Conservation (phyloP, 257 asterid genomes). For the Catharanthus roseus region DNA sequence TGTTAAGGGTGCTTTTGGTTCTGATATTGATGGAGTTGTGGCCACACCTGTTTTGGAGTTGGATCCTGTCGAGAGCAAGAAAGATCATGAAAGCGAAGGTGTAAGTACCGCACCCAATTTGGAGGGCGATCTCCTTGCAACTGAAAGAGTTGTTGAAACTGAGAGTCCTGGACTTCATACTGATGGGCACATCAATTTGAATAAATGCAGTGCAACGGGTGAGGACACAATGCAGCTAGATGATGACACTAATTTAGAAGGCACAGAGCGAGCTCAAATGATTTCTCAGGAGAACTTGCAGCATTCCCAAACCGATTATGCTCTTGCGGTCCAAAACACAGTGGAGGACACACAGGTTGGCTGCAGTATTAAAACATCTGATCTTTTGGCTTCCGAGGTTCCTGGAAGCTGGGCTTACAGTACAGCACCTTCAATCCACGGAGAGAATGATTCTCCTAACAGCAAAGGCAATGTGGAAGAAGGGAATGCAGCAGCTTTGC, state of each 20-base stretch:
- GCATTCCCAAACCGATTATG: conserved; percentile 20
- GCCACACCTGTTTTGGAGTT: conserved; percentile 38
- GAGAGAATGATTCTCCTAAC: conserved; percentile 59
- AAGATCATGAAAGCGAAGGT: conserved; percentile 49
- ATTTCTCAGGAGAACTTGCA: conserved; percentile 13
- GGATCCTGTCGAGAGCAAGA: conserved; percentile 54
- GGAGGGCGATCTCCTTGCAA: conserved; percentile 43
- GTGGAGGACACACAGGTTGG: conserved; percentile 68
- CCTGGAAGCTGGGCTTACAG: conserved; percentile 93
- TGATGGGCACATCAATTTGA: conserved; percentile 37
- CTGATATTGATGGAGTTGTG: conserved; percentile 59
- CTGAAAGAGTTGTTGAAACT: conserved; percentile 62
- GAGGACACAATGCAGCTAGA: conserved; percentile 51
- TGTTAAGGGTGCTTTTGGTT: conserved; percentile 66
- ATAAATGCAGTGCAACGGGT: conserved; percentile 28
- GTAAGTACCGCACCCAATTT: conserved; percentile 31
- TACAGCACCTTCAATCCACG: conserved; percentile 80
- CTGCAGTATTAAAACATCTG: conserved; percentile 56
- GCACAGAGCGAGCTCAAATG: conserved; percentile 24
- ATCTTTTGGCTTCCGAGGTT: conserved; percentile 85
- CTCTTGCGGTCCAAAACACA: conserved; percentile 15
- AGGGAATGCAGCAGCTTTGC: conserved; percentile 30
- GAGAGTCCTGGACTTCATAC: conserved; percentile 42
- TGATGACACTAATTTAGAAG: conserved; percentile 31
- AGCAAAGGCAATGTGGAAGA: conserved; percentile 34